Conservation (phyloP, 495 filamentous ascomycete species). For the Ascodesmis nigricans region DNA sequence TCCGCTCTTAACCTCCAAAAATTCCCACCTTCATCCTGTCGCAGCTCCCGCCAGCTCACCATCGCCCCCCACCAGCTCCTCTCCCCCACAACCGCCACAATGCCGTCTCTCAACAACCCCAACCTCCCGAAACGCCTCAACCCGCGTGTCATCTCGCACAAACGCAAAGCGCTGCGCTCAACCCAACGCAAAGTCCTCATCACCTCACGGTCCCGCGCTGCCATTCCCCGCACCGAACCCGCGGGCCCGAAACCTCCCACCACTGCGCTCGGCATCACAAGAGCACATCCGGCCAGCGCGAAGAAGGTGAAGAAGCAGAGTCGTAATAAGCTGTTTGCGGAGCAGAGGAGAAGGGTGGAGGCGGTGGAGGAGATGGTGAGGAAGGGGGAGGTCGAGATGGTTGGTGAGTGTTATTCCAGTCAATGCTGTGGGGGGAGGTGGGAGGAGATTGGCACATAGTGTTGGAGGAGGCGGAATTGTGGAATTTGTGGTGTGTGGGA, state of each 20-base stretch:
- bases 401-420: conserved; percentile 8
- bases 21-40: too few species aligned
- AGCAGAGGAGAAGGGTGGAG: conserved; percentile 6
- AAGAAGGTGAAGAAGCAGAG: conserved; percentile 5
- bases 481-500: not conserved
- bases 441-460: not conserved
- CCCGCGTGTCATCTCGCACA: conserved; percentile 1
- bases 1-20: too few species aligned
- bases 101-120: conserved; percentile 1
- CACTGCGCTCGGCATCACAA: too few species aligned
- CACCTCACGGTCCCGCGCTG: too few species aligned
- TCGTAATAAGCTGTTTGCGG: conserved; percentile 8
- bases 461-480: not conserved
- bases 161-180: not conserved
- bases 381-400: conserved; percentile 19
- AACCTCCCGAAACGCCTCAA: conserved; percentile 2
- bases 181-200: too few species aligned
- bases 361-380: conserved; percentile 9
- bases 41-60: too few species aligned
- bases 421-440: not conserved
- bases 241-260: too few species aligned
- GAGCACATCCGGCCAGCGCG: too few species aligned
- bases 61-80: too few species aligned
- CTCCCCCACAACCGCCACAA: too few species aligned
- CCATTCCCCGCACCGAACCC: too few species aligned